Percentiles rank a stretch among this genome's conserved stretches.
Evolutionary conservation across 2,329 filamentous ascomycete species (phyloP).

Genomic region (Ascochyta viciae-villosae): DNA sequence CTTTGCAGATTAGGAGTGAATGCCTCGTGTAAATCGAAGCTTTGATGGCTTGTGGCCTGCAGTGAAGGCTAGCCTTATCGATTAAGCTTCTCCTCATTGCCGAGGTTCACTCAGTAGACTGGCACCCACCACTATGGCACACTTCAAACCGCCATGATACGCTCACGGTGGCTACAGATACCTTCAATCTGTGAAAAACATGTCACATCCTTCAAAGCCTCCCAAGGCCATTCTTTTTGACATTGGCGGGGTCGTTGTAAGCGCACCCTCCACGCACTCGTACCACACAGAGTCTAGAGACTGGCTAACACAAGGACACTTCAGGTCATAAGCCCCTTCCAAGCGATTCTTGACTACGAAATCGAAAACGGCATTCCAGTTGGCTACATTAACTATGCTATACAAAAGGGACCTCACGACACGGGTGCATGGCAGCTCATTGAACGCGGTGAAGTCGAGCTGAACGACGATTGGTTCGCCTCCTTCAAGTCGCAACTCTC

Average conservation of each 20-base stretch:
- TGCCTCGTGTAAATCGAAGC: too few relatives aligned
- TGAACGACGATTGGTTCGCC: conserved; percentile 77
- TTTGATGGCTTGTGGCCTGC: too few relatives aligned
- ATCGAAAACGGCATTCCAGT: conserved; percentile 75
- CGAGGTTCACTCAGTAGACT: conserved; percentile 29
- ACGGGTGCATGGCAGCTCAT: conserved; percentile 84
- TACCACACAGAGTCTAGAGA: not conserved
- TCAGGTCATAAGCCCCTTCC: conserved; percentile 91
- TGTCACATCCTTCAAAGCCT: conserved; percentile 18
- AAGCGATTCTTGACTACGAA: conserved; percentile 93
- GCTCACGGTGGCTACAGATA: conserved; percentile 8
- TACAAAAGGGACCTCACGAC: conserved; percentile 76
- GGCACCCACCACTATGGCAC: conserved; percentile 24
- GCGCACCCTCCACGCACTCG: conserved; percentile 50
- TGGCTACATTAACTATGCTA: conserved; percentile 91
- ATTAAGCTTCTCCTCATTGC: conserved; percentile 28
- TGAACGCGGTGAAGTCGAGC: conserved; percentile 80
- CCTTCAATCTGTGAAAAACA: conserved; percentile 1
- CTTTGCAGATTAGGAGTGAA: too few relatives aligned
- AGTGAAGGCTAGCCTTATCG: conserved; percentile 13
- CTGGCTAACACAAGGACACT: not conserved
- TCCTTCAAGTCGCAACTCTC: conserved; percentile 79
- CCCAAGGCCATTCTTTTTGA: conserved; percentile 73
- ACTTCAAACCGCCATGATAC: conserved; percentile 27
- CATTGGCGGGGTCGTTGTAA: conserved; percentile 95